Evolutionary conservation across 1,139 yeast species (phyloP).

Genomic region (Blastobotrys capitulatus): DNA sequence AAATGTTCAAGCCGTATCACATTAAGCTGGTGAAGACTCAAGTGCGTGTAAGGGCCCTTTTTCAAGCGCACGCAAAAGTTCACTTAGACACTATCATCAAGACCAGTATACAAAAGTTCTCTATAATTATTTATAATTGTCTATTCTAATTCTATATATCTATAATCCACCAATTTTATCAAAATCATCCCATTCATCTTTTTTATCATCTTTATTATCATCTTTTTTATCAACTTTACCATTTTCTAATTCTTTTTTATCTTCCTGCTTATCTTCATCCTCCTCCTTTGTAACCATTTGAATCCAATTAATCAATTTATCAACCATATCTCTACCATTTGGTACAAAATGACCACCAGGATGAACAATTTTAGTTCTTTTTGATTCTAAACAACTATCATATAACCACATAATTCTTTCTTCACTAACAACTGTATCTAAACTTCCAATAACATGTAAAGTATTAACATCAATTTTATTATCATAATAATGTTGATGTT

Average conservation of each 20-base stretch:
- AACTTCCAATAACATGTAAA: conserved; percentile 76
- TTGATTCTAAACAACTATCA: conserved; percentile 45
- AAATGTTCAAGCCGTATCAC: no score
- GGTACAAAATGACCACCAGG: conserved; percentile 91
- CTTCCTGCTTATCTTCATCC: conserved; percentile 33
- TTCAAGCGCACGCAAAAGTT: no score
- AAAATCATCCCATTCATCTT: conserved; percentile 39
- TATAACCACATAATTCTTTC: conserved; percentile 56
- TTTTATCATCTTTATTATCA: conserved; percentile 26
- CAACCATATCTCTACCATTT: conserved; percentile 55
- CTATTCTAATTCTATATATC: no score
- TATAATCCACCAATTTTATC: conserved; percentile 36
- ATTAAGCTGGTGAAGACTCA: no score
- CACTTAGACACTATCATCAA: no score
- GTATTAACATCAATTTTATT: conserved; percentile 47
- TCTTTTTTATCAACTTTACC: background rate
- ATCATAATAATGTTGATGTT: conserved; percentile 47
- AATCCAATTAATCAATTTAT: conserved; percentile 56
- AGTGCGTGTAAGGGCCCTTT: no score
- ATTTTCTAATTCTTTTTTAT: background rate
- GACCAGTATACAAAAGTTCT: no score
- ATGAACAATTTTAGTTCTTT: conserved; percentile 53
- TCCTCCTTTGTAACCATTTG: conserved; percentile 10
- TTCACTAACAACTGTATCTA: conserved; percentile 85
- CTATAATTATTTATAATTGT: no score